Evolutionary conservation across 331 rosid genomes (phyloP), one percentile per base, ranked within the genome.

Genomic region (Erythrophleum ivorense): DNA sequence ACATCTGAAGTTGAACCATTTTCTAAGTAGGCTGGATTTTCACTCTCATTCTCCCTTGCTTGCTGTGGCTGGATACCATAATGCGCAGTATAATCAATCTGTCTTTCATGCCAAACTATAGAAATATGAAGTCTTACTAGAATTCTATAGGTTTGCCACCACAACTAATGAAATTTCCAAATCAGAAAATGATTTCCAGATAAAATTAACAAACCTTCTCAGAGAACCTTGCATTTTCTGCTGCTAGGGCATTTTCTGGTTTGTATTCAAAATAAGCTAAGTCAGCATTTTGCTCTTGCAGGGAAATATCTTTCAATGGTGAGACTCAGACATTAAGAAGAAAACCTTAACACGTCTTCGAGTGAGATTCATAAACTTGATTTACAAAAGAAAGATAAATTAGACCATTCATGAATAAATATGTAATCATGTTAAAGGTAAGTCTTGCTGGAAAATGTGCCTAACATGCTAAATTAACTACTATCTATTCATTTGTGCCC

Each of bases 221-320:
- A 69, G 62, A 16, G 9, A 93, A 91, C 76, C 62, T 85, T 74
- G 76, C 75, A 86, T 90, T 92, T 84, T 93, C 98, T 77, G 87
- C 90, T 36, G 43, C 19, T 57, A 93, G 88, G 69, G 72, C 24
- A 74, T 67, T 90, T 65, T 83, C 98, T 95, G 92, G 84, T 84
- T 49, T 76, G 45, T 24, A 36, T 80, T 52, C 36, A 36, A 21
- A 67, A 78, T 45, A 38, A 64, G 15, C 7, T 0, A 15, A 64
- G 7, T 64, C 71, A 64, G 24, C 71, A 64, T 33, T 36, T 64
- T 63, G 66, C 70, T 64, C 46, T 33, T 14, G 45, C 14, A 0
- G 45, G 48, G 12, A 64, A 33, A 8, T 31, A 38, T 43, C 41
- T 55, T 71, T 66, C 52, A 45, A 19, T 11, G 55, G 49, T 55